phyloP scores from a whole-genome alignment of 495 filamentous ascomycete species.

The Cladorrhinum samala region DNA sequence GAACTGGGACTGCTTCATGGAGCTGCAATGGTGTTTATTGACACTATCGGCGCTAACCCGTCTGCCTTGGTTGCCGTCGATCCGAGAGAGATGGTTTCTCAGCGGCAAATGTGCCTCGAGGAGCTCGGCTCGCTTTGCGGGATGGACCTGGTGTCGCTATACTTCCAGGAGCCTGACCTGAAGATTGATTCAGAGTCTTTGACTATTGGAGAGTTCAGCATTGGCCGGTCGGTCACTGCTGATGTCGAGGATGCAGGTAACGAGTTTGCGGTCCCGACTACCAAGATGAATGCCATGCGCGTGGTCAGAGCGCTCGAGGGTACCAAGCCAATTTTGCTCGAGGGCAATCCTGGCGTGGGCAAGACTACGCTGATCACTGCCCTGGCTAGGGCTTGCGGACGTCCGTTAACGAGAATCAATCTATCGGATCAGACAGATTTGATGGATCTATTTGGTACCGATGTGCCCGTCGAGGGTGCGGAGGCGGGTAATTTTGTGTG shows the following conservation, averaged over 20 bases:
- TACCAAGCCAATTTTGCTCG: constrained; percentile 82
- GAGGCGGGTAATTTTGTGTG: constrained; percentile 84
- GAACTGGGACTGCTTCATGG: constrained; percentile 62
- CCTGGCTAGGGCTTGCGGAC: constrained; percentile 69
- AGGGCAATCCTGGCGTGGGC: constrained; percentile 94
- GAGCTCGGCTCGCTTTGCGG: constrained; percentile 62
- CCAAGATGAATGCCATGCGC: constrained; percentile 79
- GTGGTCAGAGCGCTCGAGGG: constrained; percentile 86
- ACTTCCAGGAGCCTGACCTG: constrained; percentile 47
- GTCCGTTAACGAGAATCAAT: constrained; percentile 85
- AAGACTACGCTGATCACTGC: constrained; percentile 91
- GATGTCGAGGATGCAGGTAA: constrained; percentile 55
- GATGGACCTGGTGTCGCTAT: constrained; percentile 56
- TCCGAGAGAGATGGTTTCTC: constrained; percentile 48
- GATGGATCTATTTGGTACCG: constrained; percentile 95
- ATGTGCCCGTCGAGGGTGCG: constrained; percentile 87
- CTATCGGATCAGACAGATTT: constrained; percentile 96
- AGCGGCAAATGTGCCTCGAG: constrained; percentile 65
- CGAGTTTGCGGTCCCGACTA: constrained; percentile 82
- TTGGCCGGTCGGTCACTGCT: constrained; percentile 43
- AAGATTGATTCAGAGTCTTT: constrained; percentile 44
- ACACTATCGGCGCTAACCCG: constrained; percentile 90
- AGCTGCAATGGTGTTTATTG: constrained; percentile 91
- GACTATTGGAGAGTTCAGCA: constrained; percentile 65
- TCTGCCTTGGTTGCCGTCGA: constrained; percentile 71